Base-by-base conservation (phyloP, 2,329 filamentous ascomycete species). In the Tolypocladium paradoxum region DNA sequence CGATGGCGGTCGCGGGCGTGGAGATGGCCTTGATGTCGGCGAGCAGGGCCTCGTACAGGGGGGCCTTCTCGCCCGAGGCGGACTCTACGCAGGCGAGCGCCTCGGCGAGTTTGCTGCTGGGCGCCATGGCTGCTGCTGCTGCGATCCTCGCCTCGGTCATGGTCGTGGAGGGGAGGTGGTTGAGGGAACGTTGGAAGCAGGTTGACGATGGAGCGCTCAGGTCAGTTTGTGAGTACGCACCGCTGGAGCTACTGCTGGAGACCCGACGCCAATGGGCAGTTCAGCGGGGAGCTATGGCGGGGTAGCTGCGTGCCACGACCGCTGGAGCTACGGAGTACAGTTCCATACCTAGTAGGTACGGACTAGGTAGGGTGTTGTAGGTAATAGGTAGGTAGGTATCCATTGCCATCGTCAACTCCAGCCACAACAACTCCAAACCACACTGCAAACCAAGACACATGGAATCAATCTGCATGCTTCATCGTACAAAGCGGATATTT, bases 11-110 rank as follows among this genome's bases (percentile, higher is more conserved):
- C 34, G 64, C 35, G 1, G 73, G 70, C 5, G 72, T 65, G 16
- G 74, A 74, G 50, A 72, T 57, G 20, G 60, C 63, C 58, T 70
- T 68, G 61, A 78, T 64, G 57, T 72, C 68, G 54, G 65, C 58
- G 57, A 81, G 70, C 49, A 81, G 66, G 52, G 67, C 55, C 55
- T 75, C 73, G 66, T 76, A 79, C 55, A 69, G 66, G 56, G 71
- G 64, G n/a, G 66, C 67, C 55, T 73, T 75, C 51, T 77, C 75
- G 51, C 65, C 58, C 46, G 68, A 47, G 49, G 65, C 53, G 2
- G 66, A 59, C 57, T 73, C 66, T 54, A 70, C 69, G 40, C 67
- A 63, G 56, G 72, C 64, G 50, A 81, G 68, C 57, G 73, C 73
- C 61, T 72, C 65, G 56, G 64, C 63, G 50, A 79, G 68, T 58